Percentiles rank a stretch among this genome's conserved stretches.
These are phyloP conservation scores for Quillaja saponaria DNA, from an alignment of 306 rosid genomes.

Conservation along the genomic window DNA sequence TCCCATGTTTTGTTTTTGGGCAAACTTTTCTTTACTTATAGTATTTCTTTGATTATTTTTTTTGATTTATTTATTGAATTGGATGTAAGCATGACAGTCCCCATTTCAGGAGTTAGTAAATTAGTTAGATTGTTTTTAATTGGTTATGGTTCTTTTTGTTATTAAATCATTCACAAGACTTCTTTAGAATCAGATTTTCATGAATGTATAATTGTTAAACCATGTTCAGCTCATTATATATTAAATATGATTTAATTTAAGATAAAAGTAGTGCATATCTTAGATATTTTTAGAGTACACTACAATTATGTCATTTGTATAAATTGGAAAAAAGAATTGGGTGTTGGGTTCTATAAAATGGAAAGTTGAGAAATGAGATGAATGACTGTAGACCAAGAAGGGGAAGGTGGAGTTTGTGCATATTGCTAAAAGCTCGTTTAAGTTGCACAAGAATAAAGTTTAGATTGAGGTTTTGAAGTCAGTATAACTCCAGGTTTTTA, in stretches of 20 bases:
- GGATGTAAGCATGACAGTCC: background rate
- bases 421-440: background rate
- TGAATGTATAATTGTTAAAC: background rate
- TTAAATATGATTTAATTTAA: background rate
- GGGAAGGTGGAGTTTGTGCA: background rate
- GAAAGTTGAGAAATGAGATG: background rate
- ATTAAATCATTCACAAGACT: no score
- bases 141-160: background rate
- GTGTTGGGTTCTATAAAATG: background rate
- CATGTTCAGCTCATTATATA: background rate
- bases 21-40: background rate
- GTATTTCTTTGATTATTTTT: background rate
- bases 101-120: background rate
- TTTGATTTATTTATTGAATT: background rate
- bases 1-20: no score
- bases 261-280: background rate
- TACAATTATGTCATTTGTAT: no score
- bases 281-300: background rate
- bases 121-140: slow-evolving; percentile 17
- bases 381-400: background rate
- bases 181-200: no score
- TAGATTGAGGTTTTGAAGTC: background rate
- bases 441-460: background rate
- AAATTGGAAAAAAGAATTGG: background rate
- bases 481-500: background rate